Base-by-base conservation (phyloP, 176 grass and related monocot genomes). In the Cenchrus americanus region DNA sequence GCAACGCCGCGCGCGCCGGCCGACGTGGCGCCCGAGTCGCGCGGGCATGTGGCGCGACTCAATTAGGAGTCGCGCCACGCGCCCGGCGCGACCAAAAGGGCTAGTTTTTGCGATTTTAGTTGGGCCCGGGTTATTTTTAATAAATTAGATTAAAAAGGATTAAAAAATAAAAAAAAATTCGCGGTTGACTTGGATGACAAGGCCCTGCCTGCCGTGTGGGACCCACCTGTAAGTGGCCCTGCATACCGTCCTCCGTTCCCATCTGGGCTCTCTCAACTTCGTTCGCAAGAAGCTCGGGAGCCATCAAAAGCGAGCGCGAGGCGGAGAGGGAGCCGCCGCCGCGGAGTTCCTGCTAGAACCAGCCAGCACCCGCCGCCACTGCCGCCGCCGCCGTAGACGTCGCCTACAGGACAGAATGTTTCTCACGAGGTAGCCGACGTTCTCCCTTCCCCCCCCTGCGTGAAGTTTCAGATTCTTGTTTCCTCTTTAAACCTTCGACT, bases 351-450 rank as follows among this genome's bases (percentile, higher is more conserved):
- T 23, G 57, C 73, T 83, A 24, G 54, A 64, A 48, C 14, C 61
- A 78, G 44, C 14, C 61, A 78, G 44, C 47, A 21, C 24, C 66
- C 21, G 7, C 73, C 73, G 52, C 73, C 42, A 47, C 14, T 46
- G 22, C 49, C 53, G 22, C 24, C 27, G 13, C 4, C 23, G 66
- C 7, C 3, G 34, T 37, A 4, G 34, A 37, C 34, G 34, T 37
- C 2, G 55, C 41, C 51, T 0, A 51, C 0, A 51, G 50, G 43
- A 8, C 72, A 55, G 75, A 59, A 96, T 98, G 96, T 98, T 98
- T 71, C 93, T 98, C 89, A 98, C 96, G 11, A 95, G 96, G 96
- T 98, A 78, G 55, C 41, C 47, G 69, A 77, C 54, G 62, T 19
- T n/a, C 8, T 58, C 75, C 22, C 22, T n/a, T 11, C 51, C 75